Evolutionary conservation across 2,329 filamentous ascomycete genomes (phyloP).

Genomic region (Exophiala phaeomuriformis): DNA sequence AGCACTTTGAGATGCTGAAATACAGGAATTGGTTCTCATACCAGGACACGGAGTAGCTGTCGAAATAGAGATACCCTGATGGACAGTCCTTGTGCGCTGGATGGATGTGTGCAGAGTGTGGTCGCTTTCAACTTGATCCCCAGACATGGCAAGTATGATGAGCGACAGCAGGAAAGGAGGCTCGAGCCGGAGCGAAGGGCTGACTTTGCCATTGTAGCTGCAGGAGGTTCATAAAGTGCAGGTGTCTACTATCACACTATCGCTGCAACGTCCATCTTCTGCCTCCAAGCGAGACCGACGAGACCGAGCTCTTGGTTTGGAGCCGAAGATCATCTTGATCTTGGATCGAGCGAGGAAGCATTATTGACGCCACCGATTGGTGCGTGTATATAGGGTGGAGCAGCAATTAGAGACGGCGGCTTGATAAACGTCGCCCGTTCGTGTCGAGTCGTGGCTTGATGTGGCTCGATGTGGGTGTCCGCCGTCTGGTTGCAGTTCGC

Average conservation of each 20-base stretch:
- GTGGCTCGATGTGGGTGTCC: not conserved
- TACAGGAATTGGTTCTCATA: too few relatives aligned
- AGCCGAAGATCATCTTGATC: not conserved
- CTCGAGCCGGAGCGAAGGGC: constrained; percentile 42
- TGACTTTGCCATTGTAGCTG: constrained; percentile 44
- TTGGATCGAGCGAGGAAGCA: not conserved
- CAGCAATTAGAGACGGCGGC: not conserved
- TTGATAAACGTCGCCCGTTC: not conserved
- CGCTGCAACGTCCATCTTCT: too few relatives aligned
- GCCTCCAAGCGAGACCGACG: not conserved
- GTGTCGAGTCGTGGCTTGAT: not conserved
- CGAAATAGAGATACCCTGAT: constrained; percentile 48
- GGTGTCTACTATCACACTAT: not conserved
- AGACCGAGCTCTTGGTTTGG: not conserved
- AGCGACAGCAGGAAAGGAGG: constrained; percentile 39
- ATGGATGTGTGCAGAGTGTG: constrained; percentile 45
- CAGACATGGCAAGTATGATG: constrained; percentile 42
- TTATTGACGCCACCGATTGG: not conserved
- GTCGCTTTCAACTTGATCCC: constrained; percentile 22
- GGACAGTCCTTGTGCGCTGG: constrained; percentile 46
- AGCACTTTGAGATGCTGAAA: too few relatives aligned
- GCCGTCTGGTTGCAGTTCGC: not conserved
- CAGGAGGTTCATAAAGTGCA: constrained; percentile 39
- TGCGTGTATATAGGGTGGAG: not conserved
- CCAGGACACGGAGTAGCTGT: constrained; percentile 44